phyloP scores from a whole-genome alignment of 2,329 filamentous ascomycete genomes.

The Nannizzia gypsea region DNA sequence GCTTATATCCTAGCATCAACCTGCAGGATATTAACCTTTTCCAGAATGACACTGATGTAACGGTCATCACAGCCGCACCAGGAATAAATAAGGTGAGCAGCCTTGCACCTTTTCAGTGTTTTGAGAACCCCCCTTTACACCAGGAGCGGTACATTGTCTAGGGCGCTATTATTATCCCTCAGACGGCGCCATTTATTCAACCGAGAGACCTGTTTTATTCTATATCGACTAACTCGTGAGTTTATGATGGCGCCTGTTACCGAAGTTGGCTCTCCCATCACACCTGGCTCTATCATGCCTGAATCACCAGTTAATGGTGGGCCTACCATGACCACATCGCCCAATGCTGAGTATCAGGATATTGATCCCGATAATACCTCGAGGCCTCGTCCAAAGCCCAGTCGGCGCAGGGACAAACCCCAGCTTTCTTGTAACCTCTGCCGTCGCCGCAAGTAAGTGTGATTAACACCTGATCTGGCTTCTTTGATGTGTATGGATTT shows the following conservation, averaged over 20 bases:
- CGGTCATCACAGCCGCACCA: not conserved
- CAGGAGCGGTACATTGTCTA: not conserved
- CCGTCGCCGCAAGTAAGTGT: conserved; percentile 26
- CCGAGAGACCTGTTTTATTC: not conserved
- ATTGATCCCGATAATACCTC: not conserved
- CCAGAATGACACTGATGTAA: not conserved
- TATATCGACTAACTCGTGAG: not conserved
- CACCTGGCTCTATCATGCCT: conserved; percentile 18
- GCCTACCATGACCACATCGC: conserved; percentile 9
- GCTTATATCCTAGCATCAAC: not conserved
- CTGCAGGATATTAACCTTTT: not conserved
- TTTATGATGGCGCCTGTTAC: not conserved
- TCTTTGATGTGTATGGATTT: not conserved
- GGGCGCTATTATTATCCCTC: not conserved
- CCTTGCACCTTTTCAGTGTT: not conserved
- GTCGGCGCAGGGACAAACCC: conserved; percentile 25
- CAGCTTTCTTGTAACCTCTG: conserved; percentile 29
- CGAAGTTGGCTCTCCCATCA: not conserved
- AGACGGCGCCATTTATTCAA: not conserved
- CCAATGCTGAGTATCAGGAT: not conserved
- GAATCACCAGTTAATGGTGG: conserved; percentile 15
- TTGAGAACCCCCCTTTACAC: not conserved
- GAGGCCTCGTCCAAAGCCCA: conserved; percentile 8
- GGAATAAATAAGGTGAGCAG: not conserved
- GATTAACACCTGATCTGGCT: not conserved